Conservation (phyloP, 176 grass and related monocot genomes). For the Triticum dicoccoides region DNA sequence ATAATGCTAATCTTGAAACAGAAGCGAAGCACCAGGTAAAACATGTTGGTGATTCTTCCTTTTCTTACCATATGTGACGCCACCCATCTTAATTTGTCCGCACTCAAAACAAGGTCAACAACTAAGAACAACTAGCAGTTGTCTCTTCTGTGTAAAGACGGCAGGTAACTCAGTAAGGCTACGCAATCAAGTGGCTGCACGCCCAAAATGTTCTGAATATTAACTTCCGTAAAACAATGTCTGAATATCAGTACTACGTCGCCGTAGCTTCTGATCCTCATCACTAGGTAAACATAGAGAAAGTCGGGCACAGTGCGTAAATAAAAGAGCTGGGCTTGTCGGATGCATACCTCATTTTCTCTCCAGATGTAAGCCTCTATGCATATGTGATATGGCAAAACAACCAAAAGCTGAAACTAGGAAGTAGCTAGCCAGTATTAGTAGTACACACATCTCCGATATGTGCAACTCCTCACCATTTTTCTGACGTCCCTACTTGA, state of each 20-base stretch:
- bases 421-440: too few species aligned
- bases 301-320: not conserved
- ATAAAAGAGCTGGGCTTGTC: not conserved
- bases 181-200: not conserved
- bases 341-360: constrained; percentile 26
- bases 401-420: too few species aligned
- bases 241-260: not conserved
- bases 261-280: not conserved
- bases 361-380: constrained; percentile 13
- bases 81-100: constrained; percentile 10
- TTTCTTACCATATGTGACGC: constrained; percentile 26
- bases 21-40: constrained; percentile 23
- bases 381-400: too few species aligned
- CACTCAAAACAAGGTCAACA: not conserved
- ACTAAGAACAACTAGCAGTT: not conserved
- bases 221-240: not conserved
- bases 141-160: not conserved
- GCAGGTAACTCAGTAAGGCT: not conserved
- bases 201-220: not conserved
- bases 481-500: not conserved
- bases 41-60: constrained; percentile 14
- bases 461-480: not conserved
- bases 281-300: not conserved
- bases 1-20: constrained; percentile 20
- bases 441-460: too few species aligned